These are phyloP conservation scores for Condylostoma magnum DNA, from an alignment of 169 alveolate genomes.

Conservation along the genomic window DNA sequence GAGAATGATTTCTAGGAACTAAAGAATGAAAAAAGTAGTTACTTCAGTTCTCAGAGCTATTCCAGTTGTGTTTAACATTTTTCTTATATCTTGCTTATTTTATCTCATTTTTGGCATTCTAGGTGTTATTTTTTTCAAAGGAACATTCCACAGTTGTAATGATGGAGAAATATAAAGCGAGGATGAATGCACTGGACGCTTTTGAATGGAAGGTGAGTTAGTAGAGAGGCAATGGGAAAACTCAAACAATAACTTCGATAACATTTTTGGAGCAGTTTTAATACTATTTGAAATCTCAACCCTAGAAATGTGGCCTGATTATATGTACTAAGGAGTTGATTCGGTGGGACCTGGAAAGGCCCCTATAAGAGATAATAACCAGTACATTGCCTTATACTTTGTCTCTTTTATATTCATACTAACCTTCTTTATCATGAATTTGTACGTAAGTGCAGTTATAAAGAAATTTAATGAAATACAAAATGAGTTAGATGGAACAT, in stretches of 20 bases:
- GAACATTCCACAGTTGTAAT: slow-evolving; percentile 59
- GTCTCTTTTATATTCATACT: slow-evolving; percentile 70
- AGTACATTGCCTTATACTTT: slow-evolving; percentile 52
- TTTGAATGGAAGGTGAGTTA: background rate
- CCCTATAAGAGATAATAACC: slow-evolving; percentile 44
- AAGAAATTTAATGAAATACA: slow-evolving; percentile 68
- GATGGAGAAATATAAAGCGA: slow-evolving; percentile 24
- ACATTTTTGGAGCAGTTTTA: slow-evolving; percentile 61
- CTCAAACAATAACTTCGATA: slow-evolving; percentile 64
- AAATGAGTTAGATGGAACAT: slow-evolving; percentile 59
- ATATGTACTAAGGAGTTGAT: slow-evolving; percentile 62
- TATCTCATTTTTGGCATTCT: slow-evolving; percentile 79
- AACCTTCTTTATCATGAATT: slow-evolving; percentile 75
- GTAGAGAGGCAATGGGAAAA: slow-evolving; percentile 48
- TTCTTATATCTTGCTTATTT: slow-evolving; percentile 60
- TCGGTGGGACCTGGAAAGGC: slow-evolving; percentile 42
- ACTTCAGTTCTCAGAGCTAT: slow-evolving; percentile 68
- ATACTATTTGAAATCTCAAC: slow-evolving; percentile 79
- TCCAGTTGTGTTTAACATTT: slow-evolving; percentile 70
- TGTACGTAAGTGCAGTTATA: slow-evolving; percentile 78
- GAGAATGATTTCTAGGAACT: slow-evolving; percentile 74
- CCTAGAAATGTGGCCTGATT: slow-evolving; percentile 82
- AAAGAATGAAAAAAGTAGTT: slow-evolving; percentile 71
- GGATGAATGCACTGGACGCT: slow-evolving; percentile 35
- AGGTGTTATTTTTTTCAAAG: slow-evolving; percentile 68